A percentile compares a stretch with the other conserved stretches of the same genome.
Evolutionary conservation across 2,329 filamentous ascomycete genomes (phyloP).

Genomic region (Hypoxylon sp.): DNA sequence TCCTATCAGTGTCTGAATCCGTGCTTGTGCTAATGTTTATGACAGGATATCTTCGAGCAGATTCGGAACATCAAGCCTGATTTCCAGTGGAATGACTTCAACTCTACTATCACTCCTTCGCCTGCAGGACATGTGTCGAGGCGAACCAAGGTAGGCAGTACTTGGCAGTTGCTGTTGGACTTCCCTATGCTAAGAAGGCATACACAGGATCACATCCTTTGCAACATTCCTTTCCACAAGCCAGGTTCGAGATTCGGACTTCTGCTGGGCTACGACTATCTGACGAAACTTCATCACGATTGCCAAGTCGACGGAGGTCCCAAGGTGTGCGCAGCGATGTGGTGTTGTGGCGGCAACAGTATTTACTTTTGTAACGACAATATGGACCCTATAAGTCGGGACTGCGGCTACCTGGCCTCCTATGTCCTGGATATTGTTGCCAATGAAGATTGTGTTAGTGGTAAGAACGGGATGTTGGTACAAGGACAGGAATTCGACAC

Average conservation of each 20-base stretch:
- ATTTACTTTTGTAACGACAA: constrained; percentile 30
- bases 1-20: background rate
- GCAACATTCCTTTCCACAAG: constrained; percentile 5
- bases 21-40: no score
- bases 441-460: background rate
- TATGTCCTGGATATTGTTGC: constrained; percentile 19
- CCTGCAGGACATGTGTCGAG: background rate
- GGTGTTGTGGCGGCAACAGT: background rate
- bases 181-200: no score
- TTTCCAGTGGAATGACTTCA: constrained; percentile 21
- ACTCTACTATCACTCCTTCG: background rate
- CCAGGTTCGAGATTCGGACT: background rate
- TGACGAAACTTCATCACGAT: constrained; percentile 7
- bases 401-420: constrained; percentile 7
- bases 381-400: background rate
- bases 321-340: constrained; percentile 23
- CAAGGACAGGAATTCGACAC: constrained; percentile 20
- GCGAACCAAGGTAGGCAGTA: constrained; percentile 5
- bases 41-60: constrained; percentile 20
- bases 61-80: constrained; percentile 22
- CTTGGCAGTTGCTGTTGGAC: background rate
- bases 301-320: constrained; percentile 18
- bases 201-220: constrained; percentile 14
- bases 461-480: background rate
- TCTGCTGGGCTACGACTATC: constrained; percentile 13